Evolutionary conservation across 345 rosid species (phyloP), one percentile per base, ranked within the genome.

Genomic region (Hirschfeldia incana): DNA sequence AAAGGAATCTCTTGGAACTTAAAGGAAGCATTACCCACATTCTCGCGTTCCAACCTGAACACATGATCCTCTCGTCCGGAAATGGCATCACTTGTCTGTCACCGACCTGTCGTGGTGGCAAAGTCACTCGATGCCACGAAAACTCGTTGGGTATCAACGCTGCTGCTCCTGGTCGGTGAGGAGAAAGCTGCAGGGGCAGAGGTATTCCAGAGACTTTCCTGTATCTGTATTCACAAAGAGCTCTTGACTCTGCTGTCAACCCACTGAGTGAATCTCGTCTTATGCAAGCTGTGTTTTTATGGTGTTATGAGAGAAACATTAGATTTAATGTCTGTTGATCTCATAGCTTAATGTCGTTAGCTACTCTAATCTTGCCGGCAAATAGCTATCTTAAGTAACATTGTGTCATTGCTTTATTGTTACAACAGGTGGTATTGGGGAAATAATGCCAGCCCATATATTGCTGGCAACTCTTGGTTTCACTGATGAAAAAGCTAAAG

Each of bases 11-110:
- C 89, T 78, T 88, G 94, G 82, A 94, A 92, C 79, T 94, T 88
- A 67, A 94, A 94, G 5, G 99, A 94, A 29, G 37, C 78, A 72
- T 88, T 97, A 29, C 97, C 99, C 0, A 87, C 93, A 2, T 97
- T 89, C 58, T 88, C 94, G 4, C 96, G 85, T 32, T 82, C 85
- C 58, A 84, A 83, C 73, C 82, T 83, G 32, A 70, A 11, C 0
- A 55, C 71, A 75, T 51, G 21, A 51, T 69, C 87, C 6, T 69
- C 76, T 29, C 57, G 1, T 75, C 80, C 0, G 92, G 77, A 58
- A 88, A 77, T 36, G 96, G 92, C 83, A 80, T 83, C 53, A 90
- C 82, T 26, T 90, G 95, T 53, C 88, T 92, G 29, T 89, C 94
- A 10, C 72, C 85, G 0, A 87, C 89, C 13, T 84, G 89, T 60